Base-by-base conservation (phyloP, 148 eudicot genomes). In the Cornus suecica region DNA sequence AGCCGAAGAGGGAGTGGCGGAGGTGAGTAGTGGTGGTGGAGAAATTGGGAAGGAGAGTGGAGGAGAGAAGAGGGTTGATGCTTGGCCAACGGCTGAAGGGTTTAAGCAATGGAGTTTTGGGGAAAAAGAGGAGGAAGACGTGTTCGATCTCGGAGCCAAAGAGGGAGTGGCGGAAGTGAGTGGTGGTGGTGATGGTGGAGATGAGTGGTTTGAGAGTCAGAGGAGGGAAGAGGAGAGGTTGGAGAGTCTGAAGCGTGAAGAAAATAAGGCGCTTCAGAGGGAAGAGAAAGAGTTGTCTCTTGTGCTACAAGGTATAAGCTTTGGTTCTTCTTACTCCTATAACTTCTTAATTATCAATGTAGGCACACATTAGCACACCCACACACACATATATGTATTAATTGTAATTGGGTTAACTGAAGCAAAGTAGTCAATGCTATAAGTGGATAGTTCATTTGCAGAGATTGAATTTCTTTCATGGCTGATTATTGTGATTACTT, bases 301-400 rank as follows among this genome's bases (percentile, higher is more conserved):
- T 1, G 92, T 90, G 10, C 79, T 90, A 22, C 87, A 92, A 83
- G 97, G 97, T 65, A n/a, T n/a, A 63, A 72, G 68, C 69, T 54
- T 3, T 51, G 20, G 0, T 20, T 14, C 31, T 41, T 67, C 41
- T 45, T 58, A 5, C n/a, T 37, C 42, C 42, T 37, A 37, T 37
- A 37, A 37, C 6, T 37, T 37, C 42, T 37, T 37, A 37, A 6
- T 37, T 37, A 37, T 37, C 42, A 37, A 37, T 6, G 42, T 37
- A 37, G 42, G 13, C 18, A 52, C 14, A 11, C 58, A 4, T 4
- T 41, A 4, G 9, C 4, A 41, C 9, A 9, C 9, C 45, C 45
- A 52, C 14, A 11, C 16, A 58, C 25, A 58, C 24, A 58, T 37
- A 37, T 6, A n/a, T 22, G 24, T 22, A 58, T 58, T n/a, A n/a